These are phyloP conservation scores for Trypanosoma conorhini DNA, from an alignment of 208 protist genomes.

Conservation along the genomic window DNA sequence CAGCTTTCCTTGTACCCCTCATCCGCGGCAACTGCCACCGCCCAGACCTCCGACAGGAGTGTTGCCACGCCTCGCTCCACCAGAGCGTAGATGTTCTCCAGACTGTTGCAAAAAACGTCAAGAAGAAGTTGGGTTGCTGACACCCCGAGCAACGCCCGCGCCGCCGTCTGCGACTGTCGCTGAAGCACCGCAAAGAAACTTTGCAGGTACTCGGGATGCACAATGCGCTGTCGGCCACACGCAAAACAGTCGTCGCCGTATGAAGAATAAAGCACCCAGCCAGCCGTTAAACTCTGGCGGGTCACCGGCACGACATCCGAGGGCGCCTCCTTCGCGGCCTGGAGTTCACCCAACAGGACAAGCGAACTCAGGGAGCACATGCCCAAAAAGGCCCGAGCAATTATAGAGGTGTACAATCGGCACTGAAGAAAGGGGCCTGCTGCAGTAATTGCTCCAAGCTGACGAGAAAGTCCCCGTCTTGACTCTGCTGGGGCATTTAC, in stretches of 20 bases:
- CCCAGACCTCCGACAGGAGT: slow-evolving; percentile 18
- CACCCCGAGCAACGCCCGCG: slow-evolving; percentile 14
- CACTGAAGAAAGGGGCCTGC: slow-evolving; percentile 33
- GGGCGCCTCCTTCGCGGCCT: not conserved
- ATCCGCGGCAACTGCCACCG: slow-evolving; percentile 12
- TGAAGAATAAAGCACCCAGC: slow-evolving; percentile 23
- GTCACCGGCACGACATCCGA: slow-evolving; percentile 6
- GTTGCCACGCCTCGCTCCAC: slow-evolving; percentile 1
- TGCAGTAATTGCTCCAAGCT: slow-evolving; percentile 10
- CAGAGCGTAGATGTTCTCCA: slow-evolving; percentile 32
- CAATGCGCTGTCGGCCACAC: slow-evolving; percentile 25
- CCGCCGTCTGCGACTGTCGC: not conserved
- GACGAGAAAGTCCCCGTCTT: slow-evolving; percentile 2
- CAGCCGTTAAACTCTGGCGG: slow-evolving; percentile 15
- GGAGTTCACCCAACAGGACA: slow-evolving; percentile 23
- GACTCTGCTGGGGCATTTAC: slow-evolving; percentile 9
- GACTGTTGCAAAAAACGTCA: slow-evolving; percentile 24
- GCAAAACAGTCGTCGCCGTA: slow-evolving; percentile 31
- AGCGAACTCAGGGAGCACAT: slow-evolving; percentile 28
- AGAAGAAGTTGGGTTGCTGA: slow-evolving; percentile 27
- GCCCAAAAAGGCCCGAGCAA: slow-evolving; percentile 29
- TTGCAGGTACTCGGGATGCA: slow-evolving; percentile 23
- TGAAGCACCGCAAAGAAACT: slow-evolving; percentile 10
- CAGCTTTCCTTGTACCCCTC: not conserved
- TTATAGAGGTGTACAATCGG: slow-evolving; percentile 33